Percentiles rank a stretch among this genome's conserved stretches.
These are phyloP conservation scores for Phytophthora parvispora DNA, from an alignment of 352 stramenopile genomes.

Conservation along the genomic window DNA sequence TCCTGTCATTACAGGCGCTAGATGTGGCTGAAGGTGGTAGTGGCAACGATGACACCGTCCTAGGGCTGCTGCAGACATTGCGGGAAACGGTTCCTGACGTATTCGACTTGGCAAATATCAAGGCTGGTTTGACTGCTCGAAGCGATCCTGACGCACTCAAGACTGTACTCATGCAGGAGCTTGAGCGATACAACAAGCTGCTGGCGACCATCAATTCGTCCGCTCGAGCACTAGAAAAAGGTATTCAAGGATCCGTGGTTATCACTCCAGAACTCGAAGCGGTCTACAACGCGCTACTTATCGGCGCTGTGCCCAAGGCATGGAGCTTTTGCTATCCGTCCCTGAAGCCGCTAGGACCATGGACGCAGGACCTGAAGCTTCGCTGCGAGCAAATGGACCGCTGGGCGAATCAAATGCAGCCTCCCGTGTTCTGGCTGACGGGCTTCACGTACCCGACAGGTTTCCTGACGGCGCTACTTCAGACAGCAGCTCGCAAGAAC, in stretches of 20 bases:
- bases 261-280: slow-evolving; percentile 96
- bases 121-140: slow-evolving; percentile 67
- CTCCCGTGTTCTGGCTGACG: slow-evolving; percentile 95
- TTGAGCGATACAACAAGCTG: slow-evolving; percentile 96
- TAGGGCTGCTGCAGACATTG: slow-evolving; percentile 84
- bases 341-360: slow-evolving; percentile 94
- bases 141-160: slow-evolving; percentile 94
- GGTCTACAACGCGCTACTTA: slow-evolving; percentile 93
- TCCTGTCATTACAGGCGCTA: slow-evolving; percentile 92
- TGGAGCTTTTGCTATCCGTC: slow-evolving; percentile 97
- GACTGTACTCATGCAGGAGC: slow-evolving; percentile 96
- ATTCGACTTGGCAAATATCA: slow-evolving; percentile 91
- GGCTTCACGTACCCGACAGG: slow-evolving; percentile 98
- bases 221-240: slow-evolving; percentile 90
- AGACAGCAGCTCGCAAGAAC: slow-evolving; percentile 96
- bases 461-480: slow-evolving; percentile 97
- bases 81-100: slow-evolving; percentile 91
- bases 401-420: slow-evolving; percentile 90
- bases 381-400: slow-evolving; percentile 92
- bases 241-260: slow-evolving; percentile 95
- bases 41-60: slow-evolving; percentile 92
- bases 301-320: slow-evolving; percentile 88
- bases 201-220: slow-evolving; percentile 83
- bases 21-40: slow-evolving; percentile 86
- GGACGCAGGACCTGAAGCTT: slow-evolving; percentile 94